Conservation (phyloP, 2,329 filamentous ascomycete genomes). For the Xenosphaeropsis pyriputrescens region DNA sequence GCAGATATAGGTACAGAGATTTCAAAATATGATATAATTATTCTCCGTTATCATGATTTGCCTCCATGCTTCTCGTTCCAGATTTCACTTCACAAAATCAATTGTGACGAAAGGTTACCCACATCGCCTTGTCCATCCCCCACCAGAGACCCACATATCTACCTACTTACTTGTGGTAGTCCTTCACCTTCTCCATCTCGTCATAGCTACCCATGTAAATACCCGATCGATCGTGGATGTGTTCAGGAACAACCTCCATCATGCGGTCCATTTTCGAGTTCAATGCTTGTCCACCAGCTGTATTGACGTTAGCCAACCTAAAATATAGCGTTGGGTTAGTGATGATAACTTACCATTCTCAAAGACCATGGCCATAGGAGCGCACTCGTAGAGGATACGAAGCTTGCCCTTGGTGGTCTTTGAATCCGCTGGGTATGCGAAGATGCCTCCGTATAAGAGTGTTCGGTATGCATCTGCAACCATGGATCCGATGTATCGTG, state of each 20-base stretch:
- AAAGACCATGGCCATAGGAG: slow-evolving; percentile 97
- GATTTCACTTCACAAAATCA: no score
- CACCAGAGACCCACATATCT: no score
- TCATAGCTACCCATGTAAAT: slow-evolving; percentile 52
- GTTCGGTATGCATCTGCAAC: slow-evolving; percentile 97
- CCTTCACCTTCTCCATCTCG: no score
- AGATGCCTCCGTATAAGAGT: slow-evolving; percentile 87
- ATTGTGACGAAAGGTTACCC: no score
- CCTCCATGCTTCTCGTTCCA: no score
- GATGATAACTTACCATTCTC: slow-evolving; percentile 64
- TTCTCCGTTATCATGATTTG: no score
- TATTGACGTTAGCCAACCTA: slow-evolving; percentile 1
- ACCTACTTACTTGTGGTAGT: no score
- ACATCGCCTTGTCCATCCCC: no score
- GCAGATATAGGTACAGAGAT: no score
- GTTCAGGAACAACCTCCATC: slow-evolving; percentile 75
- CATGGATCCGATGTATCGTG: slow-evolving; percentile 95
- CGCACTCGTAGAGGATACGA: slow-evolving; percentile 93
- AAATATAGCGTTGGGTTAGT: background rate
- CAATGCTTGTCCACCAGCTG: slow-evolving; percentile 82
- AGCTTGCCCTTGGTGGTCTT: slow-evolving; percentile 98
- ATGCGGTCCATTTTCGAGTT: slow-evolving; percentile 86
- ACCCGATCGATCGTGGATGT: slow-evolving; percentile 89
- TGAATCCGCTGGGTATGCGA: slow-evolving; percentile 94
- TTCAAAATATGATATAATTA: no score